Conservation (phyloP, 163 green algal genomes). For the Volvox carteri region DNA sequence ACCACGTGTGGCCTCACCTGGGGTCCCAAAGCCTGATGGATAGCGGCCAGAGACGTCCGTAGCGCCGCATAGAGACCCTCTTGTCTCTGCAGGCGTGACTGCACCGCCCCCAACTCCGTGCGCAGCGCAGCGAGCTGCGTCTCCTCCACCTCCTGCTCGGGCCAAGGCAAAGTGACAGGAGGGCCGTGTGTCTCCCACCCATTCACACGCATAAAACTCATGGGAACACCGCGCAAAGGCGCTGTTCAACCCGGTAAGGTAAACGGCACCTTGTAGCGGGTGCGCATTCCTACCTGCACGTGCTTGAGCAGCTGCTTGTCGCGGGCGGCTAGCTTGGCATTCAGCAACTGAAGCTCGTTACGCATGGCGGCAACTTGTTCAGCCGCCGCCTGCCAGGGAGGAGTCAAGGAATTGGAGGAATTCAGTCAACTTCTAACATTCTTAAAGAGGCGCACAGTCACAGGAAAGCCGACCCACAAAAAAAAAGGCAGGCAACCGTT, state of each 20-base stretch:
- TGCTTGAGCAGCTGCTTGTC: conserved; percentile 61
- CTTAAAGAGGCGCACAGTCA: neutral
- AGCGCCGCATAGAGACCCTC: conserved; percentile 21
- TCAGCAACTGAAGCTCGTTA: conserved; percentile 60
- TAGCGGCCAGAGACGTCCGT: neutral
- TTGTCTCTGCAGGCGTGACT: neutral
- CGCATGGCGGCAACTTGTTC: conserved; percentile 57
- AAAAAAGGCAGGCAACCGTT: neutral
- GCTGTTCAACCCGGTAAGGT: no score
- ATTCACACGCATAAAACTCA: no score
- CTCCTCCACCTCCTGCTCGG: conserved; percentile 52
- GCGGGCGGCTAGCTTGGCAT: conserved; percentile 46
- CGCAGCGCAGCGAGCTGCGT: conserved; percentile 46
- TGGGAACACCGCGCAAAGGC: no score
- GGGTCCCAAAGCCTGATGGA: conserved; percentile 23
- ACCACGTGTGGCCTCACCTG: no score
- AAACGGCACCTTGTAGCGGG: no score
- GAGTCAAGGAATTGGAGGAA: no score
- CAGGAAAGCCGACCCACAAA: neutral
- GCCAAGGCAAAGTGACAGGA: no score
- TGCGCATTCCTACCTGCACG: conserved; percentile 58
- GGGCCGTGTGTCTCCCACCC: no score
- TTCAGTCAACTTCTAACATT: no score
- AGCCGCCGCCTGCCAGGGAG: neutral
- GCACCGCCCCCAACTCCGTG: conserved; percentile 22